A percentile compares a stretch with the other conserved stretches of the same genome.
Evolutionary conservation across 805 yeast genomes (phyloP).

Genomic region (Blastobotrys americana): DNA sequence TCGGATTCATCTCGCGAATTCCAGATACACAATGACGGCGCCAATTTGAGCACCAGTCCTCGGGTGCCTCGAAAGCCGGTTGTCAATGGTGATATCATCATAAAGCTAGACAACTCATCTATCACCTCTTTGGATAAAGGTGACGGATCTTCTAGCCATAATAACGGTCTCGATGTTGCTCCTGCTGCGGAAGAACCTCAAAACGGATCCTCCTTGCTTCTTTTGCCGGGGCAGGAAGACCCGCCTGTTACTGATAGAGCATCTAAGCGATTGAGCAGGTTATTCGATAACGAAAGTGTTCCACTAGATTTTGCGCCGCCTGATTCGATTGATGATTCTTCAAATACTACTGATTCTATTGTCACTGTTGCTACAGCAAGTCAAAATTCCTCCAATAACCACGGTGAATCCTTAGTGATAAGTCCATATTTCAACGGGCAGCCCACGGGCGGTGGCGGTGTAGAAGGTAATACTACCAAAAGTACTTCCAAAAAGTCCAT

Average conservation of each 20-base stretch:
- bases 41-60: not conserved
- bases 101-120: conserved; percentile 2
- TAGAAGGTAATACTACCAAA: no score
- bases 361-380: not conserved
- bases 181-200: not conserved
- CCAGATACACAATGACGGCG: not conserved
- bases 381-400: not conserved
- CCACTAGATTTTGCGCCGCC: not conserved
- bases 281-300: not conserved
- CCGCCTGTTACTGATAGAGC: not conserved
- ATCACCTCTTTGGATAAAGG: not conserved
- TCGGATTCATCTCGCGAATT: not conserved
- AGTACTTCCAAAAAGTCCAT: not conserved
- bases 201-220: not conserved
- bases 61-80: not conserved
- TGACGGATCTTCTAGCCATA: not conserved
- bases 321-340: not conserved
- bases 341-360: not conserved
- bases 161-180: no score
- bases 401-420: not conserved
- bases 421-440: not conserved
- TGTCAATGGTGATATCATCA: not conserved
- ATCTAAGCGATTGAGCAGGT: not conserved
- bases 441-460: no score
- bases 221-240: no score